Conservation (phyloP, 345 rosid genomes). For the Eucalyptus guilfoylei region DNA sequence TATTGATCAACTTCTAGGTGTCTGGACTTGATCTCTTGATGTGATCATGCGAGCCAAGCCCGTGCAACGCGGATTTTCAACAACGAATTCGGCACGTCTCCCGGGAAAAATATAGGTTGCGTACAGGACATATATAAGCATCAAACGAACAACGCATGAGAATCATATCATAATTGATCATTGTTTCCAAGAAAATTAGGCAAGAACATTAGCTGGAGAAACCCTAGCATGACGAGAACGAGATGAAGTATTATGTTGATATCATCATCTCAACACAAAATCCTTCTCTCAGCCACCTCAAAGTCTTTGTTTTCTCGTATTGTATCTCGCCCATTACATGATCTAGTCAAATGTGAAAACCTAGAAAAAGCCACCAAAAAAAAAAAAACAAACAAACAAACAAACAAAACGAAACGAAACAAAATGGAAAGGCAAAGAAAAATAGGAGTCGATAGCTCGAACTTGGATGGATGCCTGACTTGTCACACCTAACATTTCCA, state of each 20-base stretch:
- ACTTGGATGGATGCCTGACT: neutral
- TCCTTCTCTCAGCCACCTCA: neutral
- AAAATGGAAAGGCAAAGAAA: neutral
- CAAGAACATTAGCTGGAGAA: neutral
- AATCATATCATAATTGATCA: neutral
- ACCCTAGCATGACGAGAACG: neutral
- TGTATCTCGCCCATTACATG: neutral
- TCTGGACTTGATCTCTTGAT: neutral
- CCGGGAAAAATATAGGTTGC: neutral
- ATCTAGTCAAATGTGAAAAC: neutral
- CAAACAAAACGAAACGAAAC: too few species aligned
- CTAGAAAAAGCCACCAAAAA: neutral
- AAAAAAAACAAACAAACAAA: fast-evolving
- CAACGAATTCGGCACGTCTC: neutral
- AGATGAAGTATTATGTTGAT: neutral
- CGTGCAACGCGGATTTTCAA: neutral
- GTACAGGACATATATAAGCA: neutral
- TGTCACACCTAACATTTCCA: neutral
- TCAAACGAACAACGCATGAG: neutral
- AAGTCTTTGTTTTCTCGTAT: neutral
- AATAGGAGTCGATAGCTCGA: neutral
- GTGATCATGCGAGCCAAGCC: neutral
- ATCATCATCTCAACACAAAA: neutral
- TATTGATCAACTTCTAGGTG: neutral
- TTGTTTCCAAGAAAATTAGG: neutral